These are phyloP conservation scores for Skeletonema menzelii DNA, from an alignment of 108 stramenopile genomes.

Conservation along the genomic window DNA sequence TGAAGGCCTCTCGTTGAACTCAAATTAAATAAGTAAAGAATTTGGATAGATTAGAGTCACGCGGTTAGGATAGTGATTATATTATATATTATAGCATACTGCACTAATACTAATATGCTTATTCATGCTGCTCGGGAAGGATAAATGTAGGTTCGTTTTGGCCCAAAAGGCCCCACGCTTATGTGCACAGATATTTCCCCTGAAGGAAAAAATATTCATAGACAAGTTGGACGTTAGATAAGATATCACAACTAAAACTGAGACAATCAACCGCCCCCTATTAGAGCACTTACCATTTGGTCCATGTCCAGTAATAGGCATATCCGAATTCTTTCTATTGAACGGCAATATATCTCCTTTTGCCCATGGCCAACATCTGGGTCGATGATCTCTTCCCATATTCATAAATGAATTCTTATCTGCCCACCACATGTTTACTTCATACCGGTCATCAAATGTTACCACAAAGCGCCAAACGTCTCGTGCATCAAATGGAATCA, in stretches of 20 bases:
- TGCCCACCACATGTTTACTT: conserved; percentile 1
- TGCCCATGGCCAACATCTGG: conserved; percentile 35
- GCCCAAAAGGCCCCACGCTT: background rate
- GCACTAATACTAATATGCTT: background rate
- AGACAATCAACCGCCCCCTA: background rate
- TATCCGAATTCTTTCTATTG: conserved; percentile 10
- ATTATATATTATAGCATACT: background rate
- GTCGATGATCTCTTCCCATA: conserved; percentile 8
- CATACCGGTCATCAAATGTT: conserved; percentile 15
- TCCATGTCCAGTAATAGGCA: conserved; percentile 17
- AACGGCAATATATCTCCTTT: conserved; percentile 20
- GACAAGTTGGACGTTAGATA: background rate
- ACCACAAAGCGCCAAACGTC: conserved; percentile 27
- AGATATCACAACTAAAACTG: background rate
- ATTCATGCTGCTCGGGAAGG: background rate
- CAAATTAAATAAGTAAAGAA: background rate
- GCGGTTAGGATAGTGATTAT: background rate
- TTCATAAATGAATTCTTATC: conserved; percentile 17
- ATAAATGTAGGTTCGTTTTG: background rate
- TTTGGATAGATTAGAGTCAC: no score
- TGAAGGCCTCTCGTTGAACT: background rate
- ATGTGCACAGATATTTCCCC: background rate
- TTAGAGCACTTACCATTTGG: conserved; percentile 10
- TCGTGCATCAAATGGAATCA: conserved; percentile 31
- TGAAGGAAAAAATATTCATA: background rate